Percentiles rank a stretch among this genome's conserved stretches.
These are phyloP conservation scores for Pseudocercospora vitis DNA, from an alignment of 2,329 filamentous ascomycete species.

Conservation along the genomic window DNA sequence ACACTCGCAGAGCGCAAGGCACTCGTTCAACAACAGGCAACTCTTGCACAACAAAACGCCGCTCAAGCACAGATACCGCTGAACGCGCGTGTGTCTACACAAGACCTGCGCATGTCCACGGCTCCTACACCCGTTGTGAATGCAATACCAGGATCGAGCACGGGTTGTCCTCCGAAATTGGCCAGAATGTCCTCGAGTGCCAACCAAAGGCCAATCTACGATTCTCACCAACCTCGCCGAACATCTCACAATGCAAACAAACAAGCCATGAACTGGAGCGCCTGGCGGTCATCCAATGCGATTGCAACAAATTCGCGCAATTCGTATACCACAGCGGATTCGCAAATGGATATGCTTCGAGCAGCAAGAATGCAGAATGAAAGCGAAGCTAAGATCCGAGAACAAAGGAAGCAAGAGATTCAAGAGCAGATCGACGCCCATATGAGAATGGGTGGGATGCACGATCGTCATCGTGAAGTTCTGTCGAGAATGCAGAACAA, in stretches of 20 bases:
- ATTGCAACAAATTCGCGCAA: constrained; percentile 20
- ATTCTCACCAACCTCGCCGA: constrained; percentile 59
- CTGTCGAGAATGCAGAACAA: constrained; percentile 75
- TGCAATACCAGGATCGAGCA: neutral
- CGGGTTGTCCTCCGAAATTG: constrained; percentile 7
- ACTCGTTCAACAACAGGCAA: constrained; percentile 36
- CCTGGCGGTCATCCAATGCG: constrained; percentile 61
- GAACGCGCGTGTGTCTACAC: constrained; percentile 7
- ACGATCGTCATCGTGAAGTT: constrained; percentile 74
- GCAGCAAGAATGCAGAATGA: constrained; percentile 63
- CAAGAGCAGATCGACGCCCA: constrained; percentile 68
- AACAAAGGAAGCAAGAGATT: constrained; percentile 58
- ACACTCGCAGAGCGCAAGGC: constrained; percentile 65
- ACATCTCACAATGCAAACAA: constrained; percentile 48
- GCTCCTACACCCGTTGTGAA: constrained; percentile 6
- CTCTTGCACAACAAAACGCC: constrained; percentile 13
- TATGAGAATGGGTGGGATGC: constrained; percentile 74
- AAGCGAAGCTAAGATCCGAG: constrained; percentile 55
- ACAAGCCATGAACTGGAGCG: constrained; percentile 48
- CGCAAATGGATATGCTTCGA: constrained; percentile 53
- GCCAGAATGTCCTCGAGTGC: constrained; percentile 15
- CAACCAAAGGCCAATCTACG: constrained; percentile 39
- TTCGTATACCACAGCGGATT: constrained; percentile 29
- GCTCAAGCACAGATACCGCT: constrained; percentile 8
- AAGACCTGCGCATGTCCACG: constrained; percentile 10